Base-by-base conservation (phyloP, 148 eudicot genomes). In the Nepenthes gracilis region DNA sequence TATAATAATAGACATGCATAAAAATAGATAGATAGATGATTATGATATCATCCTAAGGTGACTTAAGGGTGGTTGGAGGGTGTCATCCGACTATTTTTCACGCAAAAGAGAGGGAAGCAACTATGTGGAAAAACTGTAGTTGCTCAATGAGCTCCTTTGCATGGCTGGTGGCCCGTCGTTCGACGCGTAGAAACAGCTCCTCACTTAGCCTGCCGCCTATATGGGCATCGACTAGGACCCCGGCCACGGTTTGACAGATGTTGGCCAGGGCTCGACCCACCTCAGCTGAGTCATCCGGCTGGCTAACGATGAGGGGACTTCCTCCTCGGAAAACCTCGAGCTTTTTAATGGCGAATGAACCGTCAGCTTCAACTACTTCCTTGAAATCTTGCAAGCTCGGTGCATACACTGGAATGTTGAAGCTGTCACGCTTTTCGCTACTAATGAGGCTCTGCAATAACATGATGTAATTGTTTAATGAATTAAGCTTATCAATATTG, bases 371-470 rank as follows among this genome's bases (percentile, higher is more conserved):
- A 2, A 92, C 96, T 14, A 92, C 88, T 63, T 88, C 90, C 79
- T 71, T 80, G 75, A 92, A 85, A 61, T 92, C 97, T 56, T 83
- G 85, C 33, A 83, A 47, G 64, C 94, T 92, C 34, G 97, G 75
- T 13, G 96, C 97, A 36, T 85, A 92, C 5, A 92, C 87, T 7
- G 97, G 97, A 55, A 92, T 85, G 77, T 92, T 92, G 80, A 92
- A 92, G 59, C 54, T 77, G 81, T 92, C 97, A 0, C 96, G 69
- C 57, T 85, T 87, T 58, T 92, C 97, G 37, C 79, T 80, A 2
- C 75, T 85, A 35, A 92, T 85, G 1, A 83, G 75, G 1, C 94
- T 94, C 97, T 92, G 61, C 35, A 62, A 4, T 14, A 11, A 4
- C 54, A 50, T 12, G 12, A 50, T 11, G 4, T 50, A 50, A 50